Base-by-base conservation (phyloP, 2,329 filamentous ascomycete species). In the Cladobotryum mycophilum region DNA sequence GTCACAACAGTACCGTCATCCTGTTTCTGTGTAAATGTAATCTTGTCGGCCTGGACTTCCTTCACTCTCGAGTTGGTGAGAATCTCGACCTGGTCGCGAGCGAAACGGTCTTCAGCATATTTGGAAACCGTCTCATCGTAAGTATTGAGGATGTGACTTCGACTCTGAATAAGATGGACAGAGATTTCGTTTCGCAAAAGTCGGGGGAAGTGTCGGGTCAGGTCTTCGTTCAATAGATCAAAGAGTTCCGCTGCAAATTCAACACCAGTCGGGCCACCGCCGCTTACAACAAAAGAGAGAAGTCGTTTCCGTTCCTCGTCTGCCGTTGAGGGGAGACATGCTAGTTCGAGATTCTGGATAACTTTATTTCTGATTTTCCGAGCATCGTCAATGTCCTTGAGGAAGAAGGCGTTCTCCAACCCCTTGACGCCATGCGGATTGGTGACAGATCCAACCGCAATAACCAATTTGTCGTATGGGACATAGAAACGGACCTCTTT, bases 231-330 rank as follows among this genome's bases (percentile, higher is more conserved):
- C 14, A 99, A 77, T 67, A 99, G 84, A 68, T 99, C 93, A 66
- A 88, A 97, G 6, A 99, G 78, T 66, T 99, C 93, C 5, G 93
- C 93, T 1, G 95, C 95, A 61, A 99, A 99, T 67, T 99, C 93
- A 35, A 99, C 93, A 54, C 93, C 93, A 0, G 93, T 99, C 3
- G 93, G 93, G 1, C 93, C 93, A 60, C 93, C 93, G 48, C 93
- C 93, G 64, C 89, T 92, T 51, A 99, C 75, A n/a, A 96, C 93
- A 62, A 99, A 99, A 0, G 93, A 97, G 4, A 99, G 77, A 14
- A 99, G 75, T 37, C 92, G 82, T 64, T 79, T 85, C 56, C 93
- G 84, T 70, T 99, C 93, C 41, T 90, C 85, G 61, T 99, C 92
- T 0, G 81, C 73, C 0, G 91, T 97, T 0, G 91, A 96, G 1